A percentile compares a stretch with the other conserved stretches of the same genome.
Conservation (phyloP, 169 alveolate species). For the Plasmodium gallinaceum region DNA sequence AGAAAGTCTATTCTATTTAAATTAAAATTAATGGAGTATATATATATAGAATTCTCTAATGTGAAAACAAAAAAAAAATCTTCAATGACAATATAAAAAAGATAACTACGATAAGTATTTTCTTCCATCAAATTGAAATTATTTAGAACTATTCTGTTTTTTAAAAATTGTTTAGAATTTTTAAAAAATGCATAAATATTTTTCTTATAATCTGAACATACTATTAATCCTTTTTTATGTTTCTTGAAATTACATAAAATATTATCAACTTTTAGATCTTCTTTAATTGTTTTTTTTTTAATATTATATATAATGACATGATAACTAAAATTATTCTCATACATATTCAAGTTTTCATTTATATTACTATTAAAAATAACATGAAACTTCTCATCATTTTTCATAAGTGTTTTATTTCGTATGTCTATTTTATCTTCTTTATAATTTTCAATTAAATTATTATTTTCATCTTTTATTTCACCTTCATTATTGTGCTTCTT, state of each 20-base stretch:
- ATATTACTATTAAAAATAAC: constrained; percentile 2
- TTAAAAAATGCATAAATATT: constrained; percentile 58
- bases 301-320: constrained; percentile 37
- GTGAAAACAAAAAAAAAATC: constrained; percentile 22
- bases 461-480: not conserved
- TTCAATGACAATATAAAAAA: constrained; percentile 18
- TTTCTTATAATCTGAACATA: constrained; percentile 49
- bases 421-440: not conserved
- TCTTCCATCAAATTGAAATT: constrained; percentile 27
- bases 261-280: constrained; percentile 36
- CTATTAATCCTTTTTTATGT: constrained; percentile 10
- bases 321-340: constrained; percentile 8
- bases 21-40: not conserved
- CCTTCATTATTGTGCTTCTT: not conserved
- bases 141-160: not conserved
- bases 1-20: constrained; percentile 1
- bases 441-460: not conserved
- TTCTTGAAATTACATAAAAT: constrained; percentile 19
- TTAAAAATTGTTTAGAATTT: constrained; percentile 2
- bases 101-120: not conserved
- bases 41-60: constrained; percentile 19
- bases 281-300: constrained; percentile 31
- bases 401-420: not conserved
- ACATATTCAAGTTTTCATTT: not conserved
- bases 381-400: not conserved